Base-by-base conservation (phyloP, 768 basidiomycete genomes). In the Leccinum subgranulosum region DNA sequence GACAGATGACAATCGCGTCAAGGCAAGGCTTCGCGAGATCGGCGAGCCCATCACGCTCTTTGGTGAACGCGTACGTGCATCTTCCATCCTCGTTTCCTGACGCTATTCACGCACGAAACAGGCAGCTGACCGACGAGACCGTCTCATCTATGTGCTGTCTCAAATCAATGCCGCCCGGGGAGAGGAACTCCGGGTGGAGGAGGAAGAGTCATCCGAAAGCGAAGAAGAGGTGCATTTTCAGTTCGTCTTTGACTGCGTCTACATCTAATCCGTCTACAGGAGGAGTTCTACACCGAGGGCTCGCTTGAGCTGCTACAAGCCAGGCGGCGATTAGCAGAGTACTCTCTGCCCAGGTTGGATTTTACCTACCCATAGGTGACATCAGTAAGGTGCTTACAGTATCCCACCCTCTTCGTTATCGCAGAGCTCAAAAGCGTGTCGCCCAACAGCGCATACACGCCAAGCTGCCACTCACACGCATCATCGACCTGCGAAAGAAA, bases 41-140 rank as follows among this genome's bases (percentile, higher is more conserved):
- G 95, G 93, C 39, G 93, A 99, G 72, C 97, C 97, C 39, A 95
- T 98, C 67, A 98, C 95, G 6, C 81, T 98, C 27, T 99, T 98
- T 65, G 97, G 95, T 61, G 97, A 98, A 83, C 87, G 94, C 58
- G 94, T 97, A 69, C 72, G 92, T 84, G n/a, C 57, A 58, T 61
- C 47, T 50, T 4, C 27, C 33, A 29, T 23, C 7, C 47, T 27
- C 48, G 27, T 29, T 47, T 34, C 28, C 55, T 45, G 53, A 66
- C 39, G 47, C 36, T 49, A 56, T 59, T 60, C 57, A 64, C 48
- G 48, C 58, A 58, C 60, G 62, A 45, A 59, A 61, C 71, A 98
- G 94, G 91, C 93, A 64, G 94, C 94, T 67, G 97, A 99, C 77
- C 82, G 96, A 63, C 79, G 97, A 69, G 96, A 97, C 75, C 92